These are phyloP conservation scores for Dittrichia graveolens DNA, from an alignment of 129 eudicot species.

Conservation along the genomic window DNA sequence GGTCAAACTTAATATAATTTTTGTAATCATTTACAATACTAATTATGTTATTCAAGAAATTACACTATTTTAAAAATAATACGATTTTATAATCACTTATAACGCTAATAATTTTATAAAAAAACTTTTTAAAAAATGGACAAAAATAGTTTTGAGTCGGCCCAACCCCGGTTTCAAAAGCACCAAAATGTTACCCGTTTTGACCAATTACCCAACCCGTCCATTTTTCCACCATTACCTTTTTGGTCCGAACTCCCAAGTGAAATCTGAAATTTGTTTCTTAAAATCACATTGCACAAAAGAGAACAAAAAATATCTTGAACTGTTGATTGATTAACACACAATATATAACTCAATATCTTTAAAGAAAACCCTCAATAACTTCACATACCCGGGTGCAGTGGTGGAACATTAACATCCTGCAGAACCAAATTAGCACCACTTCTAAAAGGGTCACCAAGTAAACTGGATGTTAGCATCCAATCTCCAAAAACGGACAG, in stretches of 20 bases:
- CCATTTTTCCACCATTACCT: too few species aligned
- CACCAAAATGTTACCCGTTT: too few species aligned
- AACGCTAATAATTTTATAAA: too few species aligned
- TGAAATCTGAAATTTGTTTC: not conserved
- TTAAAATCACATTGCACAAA: not conserved
- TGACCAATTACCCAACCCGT: too few species aligned
- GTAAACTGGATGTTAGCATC: conserved; percentile 32
- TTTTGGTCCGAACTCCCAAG: not conserved
- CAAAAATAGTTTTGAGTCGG: not conserved
- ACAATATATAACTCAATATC: not conserved
- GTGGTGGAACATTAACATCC: conserved; percentile 18
- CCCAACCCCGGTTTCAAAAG: too few species aligned
- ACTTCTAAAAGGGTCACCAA: conserved; percentile 23
- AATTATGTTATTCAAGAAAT: too few species aligned
- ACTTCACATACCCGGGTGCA: conserved; percentile 42
- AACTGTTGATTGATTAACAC: not conserved
- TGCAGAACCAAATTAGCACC: conserved; percentile 31
- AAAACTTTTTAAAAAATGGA: not conserved
- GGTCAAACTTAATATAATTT: too few species aligned
- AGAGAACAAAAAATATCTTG: not conserved
- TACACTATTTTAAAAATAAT: too few species aligned
- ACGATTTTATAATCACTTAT: too few species aligned
- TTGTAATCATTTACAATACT: too few species aligned
- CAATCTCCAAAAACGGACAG: conserved; percentile 34
- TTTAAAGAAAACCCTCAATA: not conserved